phyloP scores from a whole-genome alignment of 1,284 basidiomycete genomes.

The Trichosporon sp. region DNA sequence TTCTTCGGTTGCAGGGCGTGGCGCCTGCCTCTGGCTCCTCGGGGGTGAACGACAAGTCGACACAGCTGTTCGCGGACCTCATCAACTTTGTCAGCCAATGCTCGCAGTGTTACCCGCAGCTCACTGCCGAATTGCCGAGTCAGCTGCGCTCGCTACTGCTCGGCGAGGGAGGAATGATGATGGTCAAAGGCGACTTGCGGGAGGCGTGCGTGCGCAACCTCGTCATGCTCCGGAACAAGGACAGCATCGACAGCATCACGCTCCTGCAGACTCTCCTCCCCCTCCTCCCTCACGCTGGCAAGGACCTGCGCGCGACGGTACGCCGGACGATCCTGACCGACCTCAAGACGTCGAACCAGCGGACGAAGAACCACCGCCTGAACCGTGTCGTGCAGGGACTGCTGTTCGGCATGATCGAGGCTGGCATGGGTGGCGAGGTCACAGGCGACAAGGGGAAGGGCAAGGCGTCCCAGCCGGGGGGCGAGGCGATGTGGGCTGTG shows the following conservation, averaged over 20 bases:
- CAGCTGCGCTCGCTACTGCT: conserved; percentile 72
- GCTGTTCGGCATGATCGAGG: conserved; percentile 92
- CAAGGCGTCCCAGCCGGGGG: conserved; percentile 53
- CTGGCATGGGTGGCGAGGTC: conserved; percentile 74
- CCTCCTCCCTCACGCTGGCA: conserved; percentile 82
- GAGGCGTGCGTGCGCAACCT: conserved; percentile 80
- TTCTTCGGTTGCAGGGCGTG: conserved; percentile 61
- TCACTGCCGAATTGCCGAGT: conserved; percentile 72
- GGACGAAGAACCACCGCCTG: conserved; percentile 87
- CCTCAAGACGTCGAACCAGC: conserved; percentile 83
- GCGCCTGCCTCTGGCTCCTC: conserved; percentile 29
- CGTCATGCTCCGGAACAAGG: conserved; percentile 87
- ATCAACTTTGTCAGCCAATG: conserved; percentile 69
- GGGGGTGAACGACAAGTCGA: conserved; percentile 56
- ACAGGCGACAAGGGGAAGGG: conserved; percentile 66
- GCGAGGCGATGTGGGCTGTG: conserved; percentile 97
- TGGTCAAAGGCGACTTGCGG: conserved; percentile 55
- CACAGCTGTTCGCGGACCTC: conserved; percentile 74
- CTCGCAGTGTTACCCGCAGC: conserved; percentile 80
- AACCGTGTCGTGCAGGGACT: conserved; percentile 95
- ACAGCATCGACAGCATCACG: conserved; percentile 85
- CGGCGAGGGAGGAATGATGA: conserved; percentile 32
- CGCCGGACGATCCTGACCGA: conserved; percentile 95
- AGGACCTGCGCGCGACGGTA: conserved; percentile 77
- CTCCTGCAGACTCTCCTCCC: conserved; percentile 88